Evolutionary conservation across 495 filamentous ascomycete genomes (phyloP), one percentile per base, ranked within the genome.

Genomic region (Penicillium canescens): DNA sequence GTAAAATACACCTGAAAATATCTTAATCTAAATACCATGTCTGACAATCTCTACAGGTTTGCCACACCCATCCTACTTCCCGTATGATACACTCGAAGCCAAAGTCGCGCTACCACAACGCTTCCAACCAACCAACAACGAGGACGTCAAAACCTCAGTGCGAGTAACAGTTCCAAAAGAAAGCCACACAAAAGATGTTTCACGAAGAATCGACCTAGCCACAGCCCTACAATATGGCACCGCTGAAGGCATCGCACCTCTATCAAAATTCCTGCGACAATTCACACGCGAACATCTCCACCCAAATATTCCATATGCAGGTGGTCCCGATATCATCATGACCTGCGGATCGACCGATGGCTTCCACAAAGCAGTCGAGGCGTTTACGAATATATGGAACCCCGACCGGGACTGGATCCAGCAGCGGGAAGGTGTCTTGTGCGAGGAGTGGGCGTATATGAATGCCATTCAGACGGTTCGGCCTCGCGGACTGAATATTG

Each of bases 11-110:
- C 28, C 28, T 31, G 33, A 20, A 14, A 45, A 13, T 11, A 26
- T 45, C 34, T 20, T 45, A 20, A 14, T 20, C 42, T 24, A 31
- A 23, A 24, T 18, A 9, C 35, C 46, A 11, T 23, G 20, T 23
- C 35, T 49, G 39, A 49, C n/a, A 38, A 31, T 13, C 46, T 42
- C 12, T 44, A 16, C 61, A 92, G 89, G 89, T 44, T 80, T 95
- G 12, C 92, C 92, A 18, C 87, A 91, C 67, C 70, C 82, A 12
- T 80, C 80, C 31, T 90, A 90, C 70, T 96, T 97, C 64, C 92
- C 92, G 13, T 96, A 88, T 67, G 91, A 96, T 52, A 95, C 90
- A 0, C 83, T 96, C 24, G 90, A 93, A 68, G 88, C 90, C n/a
- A 81, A 86, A 52, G 79, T 83, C 46, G 90, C 91, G 10, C 81